phyloP scores from a whole-genome alignment of 441 rosid species.

The Pelargonium fulgidum region DNA sequence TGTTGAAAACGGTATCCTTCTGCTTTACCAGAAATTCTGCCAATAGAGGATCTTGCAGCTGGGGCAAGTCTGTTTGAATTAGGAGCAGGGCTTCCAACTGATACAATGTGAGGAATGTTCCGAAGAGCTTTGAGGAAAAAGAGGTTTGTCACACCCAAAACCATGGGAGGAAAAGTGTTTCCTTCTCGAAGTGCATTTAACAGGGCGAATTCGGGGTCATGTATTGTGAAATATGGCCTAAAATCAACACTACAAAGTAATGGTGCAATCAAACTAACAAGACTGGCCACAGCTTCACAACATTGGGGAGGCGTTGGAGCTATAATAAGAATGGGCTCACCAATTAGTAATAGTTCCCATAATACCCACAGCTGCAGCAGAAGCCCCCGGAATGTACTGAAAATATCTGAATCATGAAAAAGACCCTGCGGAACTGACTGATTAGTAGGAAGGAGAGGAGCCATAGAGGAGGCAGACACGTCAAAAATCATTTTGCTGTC shows the following conservation, averaged over 20 bases:
- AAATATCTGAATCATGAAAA: constrained; percentile 90
- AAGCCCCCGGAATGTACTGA: constrained; percentile 74
- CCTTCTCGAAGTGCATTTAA: constrained; percentile 72
- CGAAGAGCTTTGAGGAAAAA: constrained; percentile 94
- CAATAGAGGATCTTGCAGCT: constrained; percentile 51
- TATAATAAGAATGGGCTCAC: constrained; percentile 87
- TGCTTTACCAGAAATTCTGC: constrained; percentile 55
- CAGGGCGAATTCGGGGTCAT: constrained; percentile 71
- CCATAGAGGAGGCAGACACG: constrained; percentile 83
- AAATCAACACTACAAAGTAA: constrained; percentile 79
- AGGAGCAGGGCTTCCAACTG: constrained; percentile 74
- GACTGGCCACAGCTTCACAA: constrained; percentile 93
- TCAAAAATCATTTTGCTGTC: constrained; percentile 50
- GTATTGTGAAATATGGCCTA: constrained; percentile 97
- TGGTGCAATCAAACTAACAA: constrained; percentile 90
- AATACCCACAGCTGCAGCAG: constrained; percentile 83
- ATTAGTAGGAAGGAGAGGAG: constrained; percentile 85
- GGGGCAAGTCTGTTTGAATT: constrained; percentile 51
- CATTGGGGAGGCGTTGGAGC: constrained; percentile 98
- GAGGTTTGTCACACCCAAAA: constrained; percentile 90
- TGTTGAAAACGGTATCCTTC: constrained; percentile 74
- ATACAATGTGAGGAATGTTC: constrained; percentile 77
- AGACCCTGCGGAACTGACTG: constrained; percentile 92
- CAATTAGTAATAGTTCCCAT: constrained; percentile 91
- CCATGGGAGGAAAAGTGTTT: constrained; percentile 73